A percentile compares a stretch with the other conserved stretches of the same genome.
Conservation (phyloP, 2,329 filamentous ascomycete species). For the Macrophomina tecta region DNA sequence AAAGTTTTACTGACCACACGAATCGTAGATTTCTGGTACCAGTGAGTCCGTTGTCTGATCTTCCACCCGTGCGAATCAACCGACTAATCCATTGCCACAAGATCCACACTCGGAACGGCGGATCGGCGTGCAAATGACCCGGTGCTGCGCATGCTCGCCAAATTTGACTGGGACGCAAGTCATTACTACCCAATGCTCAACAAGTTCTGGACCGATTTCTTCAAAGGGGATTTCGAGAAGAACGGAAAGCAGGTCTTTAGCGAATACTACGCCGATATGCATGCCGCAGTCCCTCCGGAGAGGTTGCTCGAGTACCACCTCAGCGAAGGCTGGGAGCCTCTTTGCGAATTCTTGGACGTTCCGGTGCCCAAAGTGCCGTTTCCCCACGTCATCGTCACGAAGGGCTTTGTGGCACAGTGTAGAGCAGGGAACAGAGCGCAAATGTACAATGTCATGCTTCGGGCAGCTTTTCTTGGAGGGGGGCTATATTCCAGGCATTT, state of each 20-base stretch:
- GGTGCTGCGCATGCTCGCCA: slow-evolving; percentile 62
- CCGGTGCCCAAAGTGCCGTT: slow-evolving; percentile 50
- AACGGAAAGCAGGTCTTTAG: slow-evolving; percentile 68
- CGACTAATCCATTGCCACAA: slow-evolving; percentile 30
- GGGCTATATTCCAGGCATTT: slow-evolving; percentile 48
- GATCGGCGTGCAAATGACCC: slow-evolving; percentile 71
- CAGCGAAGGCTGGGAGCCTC: slow-evolving; percentile 60
- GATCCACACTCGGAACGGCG: slow-evolving; percentile 69
- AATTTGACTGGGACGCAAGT: slow-evolving; percentile 68
- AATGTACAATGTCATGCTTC: slow-evolving; percentile 61
- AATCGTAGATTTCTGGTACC: slow-evolving; percentile 69
- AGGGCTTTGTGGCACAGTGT: slow-evolving; percentile 61
- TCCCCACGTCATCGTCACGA: slow-evolving; percentile 33
- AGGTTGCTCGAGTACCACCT: slow-evolving; percentile 61
- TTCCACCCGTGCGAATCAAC: neutral
- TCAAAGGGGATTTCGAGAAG: slow-evolving; percentile 69
- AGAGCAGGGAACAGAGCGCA: slow-evolving; percentile 59
- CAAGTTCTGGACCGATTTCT: slow-evolving; percentile 73
- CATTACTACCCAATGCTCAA: slow-evolving; percentile 74
- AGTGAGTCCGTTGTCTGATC: slow-evolving; percentile 39
- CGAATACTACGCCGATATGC: slow-evolving; percentile 61
- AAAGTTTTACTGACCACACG: slow-evolving; percentile 73
- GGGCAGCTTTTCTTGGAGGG: slow-evolving; percentile 57
- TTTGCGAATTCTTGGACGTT: slow-evolving; percentile 62
- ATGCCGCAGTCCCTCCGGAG: slow-evolving; percentile 53